These are phyloP conservation scores for Eucalyptus fibrosa DNA, from an alignment of 345 rosid species.

Conservation along the genomic window DNA sequence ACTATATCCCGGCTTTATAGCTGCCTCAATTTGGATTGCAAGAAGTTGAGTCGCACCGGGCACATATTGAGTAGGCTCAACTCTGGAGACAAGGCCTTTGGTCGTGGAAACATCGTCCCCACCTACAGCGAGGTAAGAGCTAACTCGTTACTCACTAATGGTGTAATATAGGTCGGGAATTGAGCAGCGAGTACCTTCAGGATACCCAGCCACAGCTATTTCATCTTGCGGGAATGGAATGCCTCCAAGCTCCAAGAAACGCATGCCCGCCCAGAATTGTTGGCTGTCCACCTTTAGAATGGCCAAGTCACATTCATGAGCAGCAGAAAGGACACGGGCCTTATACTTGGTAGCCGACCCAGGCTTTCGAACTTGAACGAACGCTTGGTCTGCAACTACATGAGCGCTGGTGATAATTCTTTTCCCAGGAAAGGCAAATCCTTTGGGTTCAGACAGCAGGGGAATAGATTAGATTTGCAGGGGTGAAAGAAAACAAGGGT, in stretches of 20 bases:
- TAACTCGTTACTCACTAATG: not conserved
- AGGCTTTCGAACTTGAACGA: conserved; percentile 71
- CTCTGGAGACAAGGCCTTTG: no score
- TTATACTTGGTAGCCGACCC: conserved; percentile 1
- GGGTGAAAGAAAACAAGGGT: no score
- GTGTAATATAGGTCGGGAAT: not conserved
- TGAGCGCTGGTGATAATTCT: conserved; percentile 80
- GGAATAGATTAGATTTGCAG: no score
- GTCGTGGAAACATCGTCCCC: conserved; percentile 61
- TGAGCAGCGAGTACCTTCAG: conserved; percentile 43
- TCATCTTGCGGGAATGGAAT: conserved; percentile 62
- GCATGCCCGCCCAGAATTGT: conserved; percentile 54
- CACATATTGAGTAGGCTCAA: no score
- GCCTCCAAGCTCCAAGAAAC: conserved; percentile 60
- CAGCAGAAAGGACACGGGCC: conserved; percentile 63
- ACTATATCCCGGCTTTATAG: no score
- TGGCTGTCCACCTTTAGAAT: conserved; percentile 49
- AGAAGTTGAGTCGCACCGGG: no score
- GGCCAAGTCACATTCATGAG: conserved; percentile 83
- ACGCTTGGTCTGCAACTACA: conserved; percentile 76
- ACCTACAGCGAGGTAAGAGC: conserved; percentile 22
- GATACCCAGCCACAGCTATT: conserved; percentile 79
- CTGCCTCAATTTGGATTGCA: no score
- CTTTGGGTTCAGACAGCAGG: no score
- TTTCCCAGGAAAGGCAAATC: conserved; percentile 23